These are phyloP conservation scores for Cocos nucifera DNA, from an alignment of 176 grass and related monocot species.

Conservation along the genomic window DNA sequence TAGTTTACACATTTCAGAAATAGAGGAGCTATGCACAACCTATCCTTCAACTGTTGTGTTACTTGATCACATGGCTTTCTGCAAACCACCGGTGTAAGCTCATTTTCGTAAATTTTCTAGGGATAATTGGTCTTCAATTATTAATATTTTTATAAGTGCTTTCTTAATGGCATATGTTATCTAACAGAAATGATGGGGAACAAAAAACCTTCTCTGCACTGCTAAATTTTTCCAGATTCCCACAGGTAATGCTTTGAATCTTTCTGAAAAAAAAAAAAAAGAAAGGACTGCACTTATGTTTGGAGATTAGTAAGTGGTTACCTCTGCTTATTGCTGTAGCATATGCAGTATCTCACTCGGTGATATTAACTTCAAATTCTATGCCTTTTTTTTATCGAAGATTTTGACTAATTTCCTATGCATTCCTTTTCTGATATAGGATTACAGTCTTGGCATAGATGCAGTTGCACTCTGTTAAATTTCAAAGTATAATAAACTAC, in stretches of 20 bases:
- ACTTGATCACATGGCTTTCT: conserved; percentile 88
- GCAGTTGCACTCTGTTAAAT: no score
- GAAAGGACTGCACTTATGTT: not conserved
- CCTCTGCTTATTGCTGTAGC: not conserved
- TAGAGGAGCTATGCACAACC: conserved; percentile 62
- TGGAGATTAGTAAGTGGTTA: no score
- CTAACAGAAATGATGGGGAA: conserved; percentile 54
- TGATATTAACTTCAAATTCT: not conserved
- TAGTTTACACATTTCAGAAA: conserved; percentile 48
- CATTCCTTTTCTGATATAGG: no score
- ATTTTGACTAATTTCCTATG: not conserved
- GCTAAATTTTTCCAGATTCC: conserved; percentile 62
- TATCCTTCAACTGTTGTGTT: conserved; percentile 65
- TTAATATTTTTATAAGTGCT: not conserved
- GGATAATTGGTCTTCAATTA: not conserved
- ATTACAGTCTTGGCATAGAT: no score
- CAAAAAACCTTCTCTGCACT: conserved; percentile 47
- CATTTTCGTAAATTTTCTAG: not conserved
- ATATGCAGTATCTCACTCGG: not conserved
- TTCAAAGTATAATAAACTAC: no score
- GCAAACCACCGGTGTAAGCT: conserved; percentile 68
- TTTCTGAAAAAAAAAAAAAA: not conserved
- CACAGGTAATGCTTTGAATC: conserved; percentile 43
- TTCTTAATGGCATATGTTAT: not conserved
- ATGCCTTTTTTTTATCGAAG: no score